phyloP scores from a whole-genome alignment of 139 green algal genomes.

The Picochlorum costavermella region DNA sequence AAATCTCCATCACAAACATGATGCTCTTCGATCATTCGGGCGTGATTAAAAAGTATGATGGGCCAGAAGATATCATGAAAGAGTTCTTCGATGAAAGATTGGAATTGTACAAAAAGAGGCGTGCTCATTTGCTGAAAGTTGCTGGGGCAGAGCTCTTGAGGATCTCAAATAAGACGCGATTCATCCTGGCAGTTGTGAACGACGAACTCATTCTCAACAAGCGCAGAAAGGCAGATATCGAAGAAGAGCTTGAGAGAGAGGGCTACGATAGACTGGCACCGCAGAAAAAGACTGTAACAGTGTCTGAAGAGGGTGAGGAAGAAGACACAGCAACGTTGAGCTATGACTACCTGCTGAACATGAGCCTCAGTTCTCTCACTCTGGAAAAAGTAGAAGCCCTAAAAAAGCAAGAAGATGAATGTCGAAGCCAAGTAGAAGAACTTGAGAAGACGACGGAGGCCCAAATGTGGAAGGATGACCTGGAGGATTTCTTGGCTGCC shows the following conservation, averaged over 20 bases:
- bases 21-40: slow-evolving; percentile 88
- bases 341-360: slow-evolving; percentile 96
- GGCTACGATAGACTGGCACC: slow-evolving; percentile 67
- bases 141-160: slow-evolving; percentile 65
- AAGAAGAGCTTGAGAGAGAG: slow-evolving; percentile 66
- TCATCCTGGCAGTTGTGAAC: slow-evolving; percentile 88
- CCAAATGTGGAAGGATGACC: slow-evolving; percentile 73
- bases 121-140: slow-evolving; percentile 51
- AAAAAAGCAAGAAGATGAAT: slow-evolving; percentile 27
- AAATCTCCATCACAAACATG: slow-evolving; percentile 91
- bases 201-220: slow-evolving; percentile 78
- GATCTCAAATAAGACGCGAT: slow-evolving; percentile 81
- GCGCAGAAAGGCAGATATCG: slow-evolving; percentile 73
- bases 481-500: slow-evolving; percentile 63
- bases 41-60: slow-evolving; percentile 82
- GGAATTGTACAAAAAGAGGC: slow-evolving; percentile 75
- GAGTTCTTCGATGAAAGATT: slow-evolving; percentile 89
- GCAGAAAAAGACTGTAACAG: slow-evolving; percentile 24
- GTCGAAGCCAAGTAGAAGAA: slow-evolving; percentile 43
- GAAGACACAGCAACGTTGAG: slow-evolving; percentile 38
- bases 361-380: slow-evolving; percentile 92
- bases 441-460: slow-evolving; percentile 50
- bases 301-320: slow-evolving; percentile 16
- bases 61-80: slow-evolving; percentile 75
- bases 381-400: slow-evolving; percentile 74